Conservation (phyloP, 2,329 filamentous ascomycete species). For the Fusarium sp. region DNA sequence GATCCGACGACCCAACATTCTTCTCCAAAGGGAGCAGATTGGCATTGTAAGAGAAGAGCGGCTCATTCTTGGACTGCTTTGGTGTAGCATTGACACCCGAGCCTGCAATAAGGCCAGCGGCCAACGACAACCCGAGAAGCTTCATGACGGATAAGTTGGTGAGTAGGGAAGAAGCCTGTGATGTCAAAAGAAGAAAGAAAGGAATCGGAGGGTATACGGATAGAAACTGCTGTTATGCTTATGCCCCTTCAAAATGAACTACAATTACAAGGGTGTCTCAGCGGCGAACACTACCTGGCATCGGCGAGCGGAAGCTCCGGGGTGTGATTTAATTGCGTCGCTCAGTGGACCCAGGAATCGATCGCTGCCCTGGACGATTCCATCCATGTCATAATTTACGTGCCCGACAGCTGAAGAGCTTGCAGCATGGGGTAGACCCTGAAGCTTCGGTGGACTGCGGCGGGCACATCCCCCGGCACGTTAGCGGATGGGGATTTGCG, state of each 20-base stretch:
- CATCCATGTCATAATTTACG: not conserved
- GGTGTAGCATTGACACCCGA: conserved; percentile 29
- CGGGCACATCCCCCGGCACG: conserved; percentile 1
- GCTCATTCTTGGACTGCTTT: conserved; percentile 17
- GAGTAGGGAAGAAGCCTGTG: not conserved
- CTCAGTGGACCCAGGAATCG: not conserved
- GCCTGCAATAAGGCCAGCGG: conserved; percentile 41
- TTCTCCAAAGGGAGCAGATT: conserved; percentile 54
- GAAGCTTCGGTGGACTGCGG: conserved; percentile 8
- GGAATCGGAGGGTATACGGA: conserved; percentile 4
- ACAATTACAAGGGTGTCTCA: conserved; percentile 1
- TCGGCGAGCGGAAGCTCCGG: not conserved
- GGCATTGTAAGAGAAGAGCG: conserved; percentile 44
- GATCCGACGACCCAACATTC: conserved; percentile 53
- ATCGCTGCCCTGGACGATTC: too few relatives aligned
- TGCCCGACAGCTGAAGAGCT: not conserved
- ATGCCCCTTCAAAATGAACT: conserved; percentile 9
- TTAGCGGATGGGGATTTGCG: conserved; percentile 22
- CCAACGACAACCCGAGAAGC: conserved; percentile 39
- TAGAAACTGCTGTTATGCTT: conserved; percentile 26
- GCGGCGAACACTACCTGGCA: not conserved
- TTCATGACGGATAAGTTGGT: conserved; percentile 35
- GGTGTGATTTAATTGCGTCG: not conserved
- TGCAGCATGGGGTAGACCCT: not conserved
- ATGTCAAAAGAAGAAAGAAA: conserved; percentile 1